Conservation (phyloP, 306 rosid genomes). For the Trifolium fragiferum region DNA sequence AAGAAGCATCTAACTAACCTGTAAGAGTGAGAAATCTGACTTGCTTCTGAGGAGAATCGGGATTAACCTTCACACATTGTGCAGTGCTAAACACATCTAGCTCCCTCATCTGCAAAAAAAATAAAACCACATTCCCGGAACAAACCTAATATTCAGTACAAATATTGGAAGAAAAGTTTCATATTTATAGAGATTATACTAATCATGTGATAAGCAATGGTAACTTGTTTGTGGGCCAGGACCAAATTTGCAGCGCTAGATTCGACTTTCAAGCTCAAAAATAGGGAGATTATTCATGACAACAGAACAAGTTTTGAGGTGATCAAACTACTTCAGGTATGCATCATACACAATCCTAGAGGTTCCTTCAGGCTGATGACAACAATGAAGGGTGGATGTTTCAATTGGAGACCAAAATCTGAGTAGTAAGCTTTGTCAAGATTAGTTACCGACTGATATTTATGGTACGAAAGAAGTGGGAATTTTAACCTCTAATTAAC, state of each 20-base stretch:
- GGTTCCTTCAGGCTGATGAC: not conserved
- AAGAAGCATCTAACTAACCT: constrained; percentile 62
- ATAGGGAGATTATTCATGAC: no score
- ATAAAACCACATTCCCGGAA: constrained; percentile 16
- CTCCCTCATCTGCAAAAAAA: constrained; percentile 63
- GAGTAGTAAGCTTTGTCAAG: not conserved
- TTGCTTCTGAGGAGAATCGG: constrained; percentile 97
- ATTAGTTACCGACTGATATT: not conserved
- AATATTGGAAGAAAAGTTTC: no score
- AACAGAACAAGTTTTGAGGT: no score
- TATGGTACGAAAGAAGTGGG: not conserved
- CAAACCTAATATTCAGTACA: no score
- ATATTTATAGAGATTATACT: no score
- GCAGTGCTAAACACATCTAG: constrained; percentile 66
- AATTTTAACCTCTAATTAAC: no score
- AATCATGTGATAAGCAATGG: no score
- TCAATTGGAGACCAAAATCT: not conserved
- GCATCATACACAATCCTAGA: not conserved
- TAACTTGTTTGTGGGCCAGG: no score
- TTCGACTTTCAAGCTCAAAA: no score
- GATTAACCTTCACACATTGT: constrained; percentile 89
- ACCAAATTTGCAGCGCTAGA: no score
- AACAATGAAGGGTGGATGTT: not conserved
- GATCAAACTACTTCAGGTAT: no score
- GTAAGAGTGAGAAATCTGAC: constrained; percentile 90